These are phyloP conservation scores for Polyplosphaeria fusca DNA, from an alignment of 495 filamentous ascomycete genomes.

Conservation along the genomic window DNA sequence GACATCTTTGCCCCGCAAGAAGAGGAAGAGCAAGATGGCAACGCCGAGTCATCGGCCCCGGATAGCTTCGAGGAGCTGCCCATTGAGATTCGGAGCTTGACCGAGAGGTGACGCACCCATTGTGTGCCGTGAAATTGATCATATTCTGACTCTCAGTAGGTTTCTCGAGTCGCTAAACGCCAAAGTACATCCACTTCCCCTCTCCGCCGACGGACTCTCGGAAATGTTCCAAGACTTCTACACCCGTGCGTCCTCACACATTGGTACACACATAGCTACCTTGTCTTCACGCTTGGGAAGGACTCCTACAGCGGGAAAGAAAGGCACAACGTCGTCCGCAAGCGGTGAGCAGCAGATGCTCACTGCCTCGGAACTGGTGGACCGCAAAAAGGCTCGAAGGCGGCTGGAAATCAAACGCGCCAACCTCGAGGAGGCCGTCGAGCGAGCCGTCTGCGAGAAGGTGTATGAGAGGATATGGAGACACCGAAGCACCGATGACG, in stretches of 20 bases:
- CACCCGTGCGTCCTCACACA: constrained; percentile 72
- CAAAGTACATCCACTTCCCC: constrained; percentile 79
- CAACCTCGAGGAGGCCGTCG: constrained; percentile 87
- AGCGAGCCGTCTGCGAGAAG: constrained; percentile 79
- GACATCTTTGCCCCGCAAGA: constrained; percentile 47
- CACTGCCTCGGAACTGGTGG: constrained; percentile 76
- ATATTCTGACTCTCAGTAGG: constrained; percentile 53
- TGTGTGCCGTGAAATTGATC: no score
- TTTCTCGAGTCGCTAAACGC: constrained; percentile 90
- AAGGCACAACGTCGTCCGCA: constrained; percentile 48
- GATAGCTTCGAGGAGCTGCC: constrained; percentile 81
- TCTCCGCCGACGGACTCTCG: constrained; percentile 78
- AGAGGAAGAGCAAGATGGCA: constrained; percentile 48
- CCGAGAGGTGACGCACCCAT: constrained; percentile 65
- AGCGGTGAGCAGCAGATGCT: constrained; percentile 80
- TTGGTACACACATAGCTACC: constrained; percentile 80
- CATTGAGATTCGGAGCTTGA: constrained; percentile 84
- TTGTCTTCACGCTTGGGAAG: constrained; percentile 72
- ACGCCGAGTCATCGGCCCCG: constrained; percentile 48
- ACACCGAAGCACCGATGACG: constrained; percentile 87
- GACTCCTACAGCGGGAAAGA: constrained; percentile 49
- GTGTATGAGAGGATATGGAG: constrained; percentile 87
- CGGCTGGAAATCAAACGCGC: constrained; percentile 70
- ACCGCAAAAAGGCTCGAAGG: constrained; percentile 72
- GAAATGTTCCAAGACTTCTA: constrained; percentile 96